These are phyloP conservation scores for Sindora glabra DNA, from an alignment of 306 rosid species.

Conservation along the genomic window DNA sequence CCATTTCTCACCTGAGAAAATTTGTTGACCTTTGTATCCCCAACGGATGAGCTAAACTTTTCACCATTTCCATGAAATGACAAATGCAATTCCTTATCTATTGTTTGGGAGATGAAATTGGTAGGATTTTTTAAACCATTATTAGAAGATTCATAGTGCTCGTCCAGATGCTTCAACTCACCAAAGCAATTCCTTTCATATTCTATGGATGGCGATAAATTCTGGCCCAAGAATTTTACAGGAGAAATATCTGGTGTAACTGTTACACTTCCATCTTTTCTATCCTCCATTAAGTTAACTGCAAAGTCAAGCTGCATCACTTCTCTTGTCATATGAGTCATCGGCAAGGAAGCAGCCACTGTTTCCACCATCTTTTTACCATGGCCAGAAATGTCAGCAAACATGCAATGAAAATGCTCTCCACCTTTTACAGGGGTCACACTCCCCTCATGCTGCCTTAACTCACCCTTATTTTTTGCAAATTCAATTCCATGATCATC, in stretches of 20 bases:
- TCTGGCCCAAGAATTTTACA: conserved; percentile 14
- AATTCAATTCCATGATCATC: conserved; percentile 22
- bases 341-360: conserved; percentile 24
- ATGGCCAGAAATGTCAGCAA: conserved; percentile 10
- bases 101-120: conserved; percentile 1
- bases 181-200: conserved; percentile 13
- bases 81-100: conserved; percentile 19
- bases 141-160: conserved; percentile 15
- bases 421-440: conserved; percentile 16
- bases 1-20: conserved; percentile 22
- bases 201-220: conserved; percentile 16
- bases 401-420: conserved; percentile 13
- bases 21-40: background rate
- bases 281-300: conserved; percentile 11
- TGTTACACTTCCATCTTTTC: conserved; percentile 7
- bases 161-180: conserved; percentile 26
- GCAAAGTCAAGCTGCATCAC: conserved; percentile 19
- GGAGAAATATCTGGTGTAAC: conserved; percentile 24
- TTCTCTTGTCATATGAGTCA: conserved; percentile 22
- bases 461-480: conserved; percentile 15
- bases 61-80: conserved; percentile 9
- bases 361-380: conserved; percentile 11
- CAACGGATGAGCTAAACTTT: conserved; percentile 17
- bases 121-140: conserved; percentile 14
- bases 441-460: conserved; percentile 29